Conservation (phyloP, 2,329 filamentous ascomycete genomes). For the Fusarium napiforme region DNA sequence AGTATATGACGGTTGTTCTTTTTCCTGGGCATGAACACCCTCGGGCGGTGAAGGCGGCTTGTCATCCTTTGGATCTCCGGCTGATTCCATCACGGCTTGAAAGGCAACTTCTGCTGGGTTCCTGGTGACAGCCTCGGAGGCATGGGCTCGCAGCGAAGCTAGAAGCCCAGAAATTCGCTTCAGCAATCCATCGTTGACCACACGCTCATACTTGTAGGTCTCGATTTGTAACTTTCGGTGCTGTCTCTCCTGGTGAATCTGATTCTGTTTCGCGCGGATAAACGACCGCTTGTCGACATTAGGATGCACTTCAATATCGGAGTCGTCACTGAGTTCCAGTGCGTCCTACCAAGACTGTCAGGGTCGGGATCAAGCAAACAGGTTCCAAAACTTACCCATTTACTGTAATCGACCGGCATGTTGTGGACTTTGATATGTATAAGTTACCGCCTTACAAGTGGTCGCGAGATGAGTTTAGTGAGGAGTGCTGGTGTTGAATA, state of each 20-base stretch:
- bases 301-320: constrained; percentile 96
- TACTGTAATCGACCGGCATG: constrained; percentile 71
- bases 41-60: constrained; percentile 79
- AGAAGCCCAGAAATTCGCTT: constrained; percentile 85
- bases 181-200: constrained; percentile 92
- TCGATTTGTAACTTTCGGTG: constrained; percentile 90
- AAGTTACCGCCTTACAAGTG: not conserved
- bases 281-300: constrained; percentile 99
- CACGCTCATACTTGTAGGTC: constrained; percentile 89
- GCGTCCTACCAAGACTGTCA: constrained; percentile 69
- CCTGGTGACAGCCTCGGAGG: constrained; percentile 70
- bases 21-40: constrained; percentile 80
- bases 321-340: constrained; percentile 97
- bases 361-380: not conserved
- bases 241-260: constrained; percentile 92
- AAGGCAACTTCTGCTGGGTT: constrained; percentile 87
- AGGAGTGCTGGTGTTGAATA: not conserved
- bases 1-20: constrained; percentile 84
- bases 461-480: not conserved
- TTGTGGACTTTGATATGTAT: not conserved
- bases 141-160: constrained; percentile 77
- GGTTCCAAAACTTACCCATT: constrained; percentile 65
- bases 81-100: constrained; percentile 85
- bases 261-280: constrained; percentile 96
- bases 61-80: constrained; percentile 77